phyloP scores from a whole-genome alignment of 805 yeast species.

The Ogataea paraovalis region DNA sequence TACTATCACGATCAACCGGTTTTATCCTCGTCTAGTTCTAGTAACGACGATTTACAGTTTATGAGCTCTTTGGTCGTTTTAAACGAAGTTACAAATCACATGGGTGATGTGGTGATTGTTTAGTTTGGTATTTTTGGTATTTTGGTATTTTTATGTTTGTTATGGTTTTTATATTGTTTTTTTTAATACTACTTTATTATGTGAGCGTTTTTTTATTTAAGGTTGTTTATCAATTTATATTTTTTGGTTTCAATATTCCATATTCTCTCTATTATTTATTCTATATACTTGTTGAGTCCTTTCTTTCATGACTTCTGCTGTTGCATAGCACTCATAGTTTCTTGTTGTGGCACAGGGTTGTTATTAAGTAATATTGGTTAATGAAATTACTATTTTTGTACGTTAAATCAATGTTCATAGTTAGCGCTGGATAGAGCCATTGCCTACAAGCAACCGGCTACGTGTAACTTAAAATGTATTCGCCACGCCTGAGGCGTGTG shows the following conservation, averaged over 20 bases:
- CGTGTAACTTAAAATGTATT: not conserved
- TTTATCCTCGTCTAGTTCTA: conserved; percentile 9
- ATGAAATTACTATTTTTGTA: not conserved
- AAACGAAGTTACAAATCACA: not conserved
- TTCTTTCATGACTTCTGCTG: not conserved
- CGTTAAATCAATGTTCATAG: not conserved
- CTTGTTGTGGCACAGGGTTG: not conserved
- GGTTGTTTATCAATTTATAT: no score
- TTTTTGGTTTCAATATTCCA: no score
- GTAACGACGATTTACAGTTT: conserved; percentile 9
- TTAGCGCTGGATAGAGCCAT: not conserved
- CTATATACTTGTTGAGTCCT: not conserved
- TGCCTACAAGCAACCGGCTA: not conserved
- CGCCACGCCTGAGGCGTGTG: not conserved
- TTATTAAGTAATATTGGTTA: not conserved
- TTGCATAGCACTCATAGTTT: no score
- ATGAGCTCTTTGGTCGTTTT: conserved; percentile 4
- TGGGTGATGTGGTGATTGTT: not conserved
- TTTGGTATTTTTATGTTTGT: not conserved
- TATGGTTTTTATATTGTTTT: not conserved
- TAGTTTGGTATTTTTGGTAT: not conserved
- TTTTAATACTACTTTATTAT: not conserved
- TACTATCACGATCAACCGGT: conserved; percentile 13
- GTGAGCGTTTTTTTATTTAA: no score
- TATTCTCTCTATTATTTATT: no score